phyloP scores from a whole-genome alignment of 768 basidiomycete species.

The Agaricus subrufescens region DNA sequence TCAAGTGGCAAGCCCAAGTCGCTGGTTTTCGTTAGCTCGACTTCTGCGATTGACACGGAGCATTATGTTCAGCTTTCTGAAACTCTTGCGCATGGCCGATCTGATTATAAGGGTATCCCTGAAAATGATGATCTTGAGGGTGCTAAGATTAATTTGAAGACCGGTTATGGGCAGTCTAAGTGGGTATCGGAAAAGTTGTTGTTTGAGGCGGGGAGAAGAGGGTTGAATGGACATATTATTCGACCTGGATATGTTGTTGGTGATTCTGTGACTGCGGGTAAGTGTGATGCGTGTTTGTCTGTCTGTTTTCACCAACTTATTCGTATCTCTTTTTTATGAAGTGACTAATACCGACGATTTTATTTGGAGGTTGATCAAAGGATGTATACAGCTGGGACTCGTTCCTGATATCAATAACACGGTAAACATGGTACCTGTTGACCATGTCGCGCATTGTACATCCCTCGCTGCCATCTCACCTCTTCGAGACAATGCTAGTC shows the following conservation, averaged over 20 bases:
- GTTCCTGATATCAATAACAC: conserved; percentile 98
- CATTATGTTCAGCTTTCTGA: conserved; percentile 89
- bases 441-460: conserved; percentile 86
- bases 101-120: conserved; percentile 61
- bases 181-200: conserved; percentile 98
- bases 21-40: conserved; percentile 91
- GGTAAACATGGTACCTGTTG: conserved; percentile 97
- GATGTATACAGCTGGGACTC: conserved; percentile 95
- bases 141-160: conserved; percentile 67
- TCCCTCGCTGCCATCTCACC: conserved; percentile 68
- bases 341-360: conserved; percentile 99
- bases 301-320: not conserved
- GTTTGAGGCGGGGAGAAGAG: conserved; percentile 85
- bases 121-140: conserved; percentile 90
- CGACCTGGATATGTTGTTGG: conserved; percentile 97
- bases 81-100: conserved; percentile 37
- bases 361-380: conserved; percentile 96
- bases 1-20: conserved; percentile 69
- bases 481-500: conserved; percentile 31
- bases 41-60: conserved; percentile 89
- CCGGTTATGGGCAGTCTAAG: conserved; percentile 96
- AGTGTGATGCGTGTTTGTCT: conserved; percentile 17
- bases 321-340: conserved; percentile 21
- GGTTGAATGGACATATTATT: conserved; percentile 80
- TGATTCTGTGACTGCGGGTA: conserved; percentile 82